Conservation (phyloP, 2,329 filamentous ascomycete genomes). For the Penicillium vulpinum region DNA sequence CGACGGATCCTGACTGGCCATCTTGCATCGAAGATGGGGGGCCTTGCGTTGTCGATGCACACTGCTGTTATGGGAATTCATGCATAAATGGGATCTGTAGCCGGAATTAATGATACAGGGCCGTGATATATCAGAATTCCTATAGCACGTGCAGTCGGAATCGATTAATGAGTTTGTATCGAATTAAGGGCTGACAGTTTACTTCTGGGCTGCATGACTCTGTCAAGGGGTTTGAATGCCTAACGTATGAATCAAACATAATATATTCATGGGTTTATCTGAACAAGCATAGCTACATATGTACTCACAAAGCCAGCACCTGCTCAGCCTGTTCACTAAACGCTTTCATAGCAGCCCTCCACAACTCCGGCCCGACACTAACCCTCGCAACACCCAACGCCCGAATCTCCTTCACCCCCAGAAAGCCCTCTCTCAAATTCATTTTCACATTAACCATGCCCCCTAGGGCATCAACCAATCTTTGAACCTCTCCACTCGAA, state of each 20-base stretch:
- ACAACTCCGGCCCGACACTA: constrained; percentile 55
- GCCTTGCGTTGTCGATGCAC: constrained; percentile 26
- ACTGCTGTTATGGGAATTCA: constrained; percentile 32
- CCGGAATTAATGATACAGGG: not conserved
- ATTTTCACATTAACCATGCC: constrained; percentile 54
- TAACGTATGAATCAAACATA: not conserved
- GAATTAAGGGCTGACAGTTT: not conserved
- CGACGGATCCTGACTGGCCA: constrained; percentile 31
- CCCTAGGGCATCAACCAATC: constrained; percentile 50
- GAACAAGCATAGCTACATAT: not conserved
- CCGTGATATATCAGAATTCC: not conserved
- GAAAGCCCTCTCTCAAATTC: constrained; percentile 36
- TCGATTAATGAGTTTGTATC: not conserved
- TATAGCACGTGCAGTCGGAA: no score
- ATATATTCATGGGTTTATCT: not conserved
- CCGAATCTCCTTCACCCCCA: constrained; percentile 49
- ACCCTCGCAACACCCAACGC: constrained; percentile 57
- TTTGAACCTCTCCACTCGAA: constrained; percentile 49
- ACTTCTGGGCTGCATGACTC: not conserved
- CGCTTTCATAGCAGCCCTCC: constrained; percentile 42
- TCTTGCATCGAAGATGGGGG: constrained; percentile 29
- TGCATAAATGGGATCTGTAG: constrained; percentile 28
- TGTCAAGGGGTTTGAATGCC: not conserved
- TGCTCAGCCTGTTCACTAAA: constrained; percentile 33
- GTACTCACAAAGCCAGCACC: not conserved